Base-by-base conservation (phyloP, 2,329 filamentous ascomycete species). In the Immersiporthe knoxdaviesiana region DNA sequence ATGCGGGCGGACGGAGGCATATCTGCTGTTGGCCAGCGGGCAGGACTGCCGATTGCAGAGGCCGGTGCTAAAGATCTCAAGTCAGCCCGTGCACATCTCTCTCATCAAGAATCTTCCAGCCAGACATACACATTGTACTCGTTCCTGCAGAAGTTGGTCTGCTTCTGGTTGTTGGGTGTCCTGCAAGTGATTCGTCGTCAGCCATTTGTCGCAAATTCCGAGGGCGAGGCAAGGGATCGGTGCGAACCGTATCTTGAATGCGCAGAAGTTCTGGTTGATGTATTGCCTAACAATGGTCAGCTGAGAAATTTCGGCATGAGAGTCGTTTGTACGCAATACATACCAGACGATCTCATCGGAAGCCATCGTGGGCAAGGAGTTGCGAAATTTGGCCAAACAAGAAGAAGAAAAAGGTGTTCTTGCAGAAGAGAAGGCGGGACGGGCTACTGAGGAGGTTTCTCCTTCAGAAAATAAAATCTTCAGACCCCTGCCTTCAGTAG, bases 341-440 rank as follows among this genome's bases (percentile, higher is more conserved):
- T 94, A 90, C 96, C 96, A 99, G 73, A 98, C 91, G 73, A 98
- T 97, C 82, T 98, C 95, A 85, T 98, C 95, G 72, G 93, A 97
- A 69, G 92, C 89, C 92, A 96, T 97, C 68, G 70, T 81, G 68
- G 76, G 44, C 77, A 68, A 27, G 70, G 44, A 37, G 21, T 56
- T 47, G 63, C 44, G 27, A 32, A 27, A 10, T 39, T 39, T 30
- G 65, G 35, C 27, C 39, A n/a, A 27, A n/a, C n/a, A n/a, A n/a
- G n/a, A n/a, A n/a, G n/a, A n/a, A n/a, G n/a, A n/a, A n/a, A n/a
- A n/a, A 37, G 27, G 11, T 67, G 60, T 61, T 68, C 61, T 67
- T 56, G 52, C 16, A 59, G 30, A 59, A 21, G 70, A 63, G 59
- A 60, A 69, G 69, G 66, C 63, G 71, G 69, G 64, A 65, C 27